phyloP scores from a whole-genome alignment of 2,329 filamentous ascomycete species.

The Cytospora piceicola region DNA sequence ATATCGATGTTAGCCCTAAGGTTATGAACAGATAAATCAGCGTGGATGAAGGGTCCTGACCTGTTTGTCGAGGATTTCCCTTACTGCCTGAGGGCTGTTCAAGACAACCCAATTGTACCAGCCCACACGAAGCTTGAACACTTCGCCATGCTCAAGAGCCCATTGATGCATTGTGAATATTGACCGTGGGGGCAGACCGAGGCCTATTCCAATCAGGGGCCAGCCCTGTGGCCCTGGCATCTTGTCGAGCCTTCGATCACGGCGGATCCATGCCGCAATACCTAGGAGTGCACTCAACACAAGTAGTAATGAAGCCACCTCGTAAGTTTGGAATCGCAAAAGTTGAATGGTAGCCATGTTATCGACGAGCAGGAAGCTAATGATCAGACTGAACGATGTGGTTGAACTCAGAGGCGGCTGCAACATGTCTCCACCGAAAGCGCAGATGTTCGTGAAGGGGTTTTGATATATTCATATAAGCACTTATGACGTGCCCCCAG shows the following conservation, averaged over 20 bases:
- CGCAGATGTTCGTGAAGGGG: background rate
- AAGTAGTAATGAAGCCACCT: background rate
- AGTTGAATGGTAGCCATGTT: conserved; percentile 6
- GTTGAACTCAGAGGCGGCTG: background rate
- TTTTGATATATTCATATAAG: background rate
- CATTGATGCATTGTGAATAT: conserved; percentile 34
- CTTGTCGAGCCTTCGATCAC: conserved; percentile 13
- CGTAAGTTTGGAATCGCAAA: background rate
- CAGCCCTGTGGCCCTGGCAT: conserved; percentile 14
- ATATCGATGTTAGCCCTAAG: conserved; percentile 10
- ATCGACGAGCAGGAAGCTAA: background rate
- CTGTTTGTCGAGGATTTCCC: conserved; percentile 48
- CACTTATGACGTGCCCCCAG: background rate
- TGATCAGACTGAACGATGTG: background rate
- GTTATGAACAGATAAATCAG: background rate
- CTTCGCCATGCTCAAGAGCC: conserved; percentile 48
- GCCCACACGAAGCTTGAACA: conserved; percentile 48
- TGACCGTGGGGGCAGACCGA: conserved; percentile 10
- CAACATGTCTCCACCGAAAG: background rate
- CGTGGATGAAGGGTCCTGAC: background rate
- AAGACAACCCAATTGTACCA: conserved; percentile 51
- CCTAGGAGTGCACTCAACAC: conserved; percentile 4
- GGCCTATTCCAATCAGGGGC: conserved; percentile 15
- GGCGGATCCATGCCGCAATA: conserved; percentile 13
- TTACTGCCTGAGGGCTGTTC: conserved; percentile 48